These are phyloP conservation scores for Quercus suber DNA, from an alignment of 306 rosid species.

Conservation along the genomic window DNA sequence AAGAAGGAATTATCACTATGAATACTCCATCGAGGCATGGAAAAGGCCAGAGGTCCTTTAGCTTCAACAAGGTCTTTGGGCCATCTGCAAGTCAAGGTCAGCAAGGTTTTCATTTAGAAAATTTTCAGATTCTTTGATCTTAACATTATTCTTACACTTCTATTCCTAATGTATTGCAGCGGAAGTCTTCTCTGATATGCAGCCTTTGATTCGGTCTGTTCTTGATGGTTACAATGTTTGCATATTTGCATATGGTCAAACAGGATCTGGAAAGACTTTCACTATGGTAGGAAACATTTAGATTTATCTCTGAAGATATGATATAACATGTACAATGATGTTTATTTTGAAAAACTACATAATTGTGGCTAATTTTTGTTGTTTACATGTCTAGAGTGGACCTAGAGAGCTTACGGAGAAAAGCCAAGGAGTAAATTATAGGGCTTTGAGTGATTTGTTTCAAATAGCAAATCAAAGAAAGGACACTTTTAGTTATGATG, in stretches of 20 bases:
- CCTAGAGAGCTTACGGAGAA: constrained; percentile 89
- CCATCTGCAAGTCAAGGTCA: constrained; percentile 86
- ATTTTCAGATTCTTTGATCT: constrained; percentile 12
- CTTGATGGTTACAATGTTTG: constrained; percentile 91
- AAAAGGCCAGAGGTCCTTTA: constrained; percentile 65
- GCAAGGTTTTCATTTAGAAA: constrained; percentile 16
- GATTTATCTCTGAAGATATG: neutral
- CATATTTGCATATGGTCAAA: constrained; percentile 92
- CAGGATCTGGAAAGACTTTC: constrained; percentile 88
- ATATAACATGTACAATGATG: neutral
- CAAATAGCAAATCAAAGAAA: constrained; percentile 71
- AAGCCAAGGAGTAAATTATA: constrained; percentile 88
- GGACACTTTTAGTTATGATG: constrained; percentile 73
- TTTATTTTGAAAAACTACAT: neutral
- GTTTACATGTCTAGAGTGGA: constrained; percentile 55
- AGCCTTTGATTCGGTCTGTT: constrained; percentile 81
- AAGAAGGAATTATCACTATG: constrained; percentile 80
- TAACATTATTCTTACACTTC: neutral
- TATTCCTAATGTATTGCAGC: constrained; percentile 41
- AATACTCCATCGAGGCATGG: constrained; percentile 73
- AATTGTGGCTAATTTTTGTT: constrained; percentile 12
- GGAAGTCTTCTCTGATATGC: constrained; percentile 87
- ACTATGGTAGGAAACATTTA: constrained; percentile 61
- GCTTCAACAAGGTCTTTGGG: constrained; percentile 89
- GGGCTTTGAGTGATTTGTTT: constrained; percentile 92